Conservation (phyloP, 75 land plant species). For the Chamaecyparis obtusa region DNA sequence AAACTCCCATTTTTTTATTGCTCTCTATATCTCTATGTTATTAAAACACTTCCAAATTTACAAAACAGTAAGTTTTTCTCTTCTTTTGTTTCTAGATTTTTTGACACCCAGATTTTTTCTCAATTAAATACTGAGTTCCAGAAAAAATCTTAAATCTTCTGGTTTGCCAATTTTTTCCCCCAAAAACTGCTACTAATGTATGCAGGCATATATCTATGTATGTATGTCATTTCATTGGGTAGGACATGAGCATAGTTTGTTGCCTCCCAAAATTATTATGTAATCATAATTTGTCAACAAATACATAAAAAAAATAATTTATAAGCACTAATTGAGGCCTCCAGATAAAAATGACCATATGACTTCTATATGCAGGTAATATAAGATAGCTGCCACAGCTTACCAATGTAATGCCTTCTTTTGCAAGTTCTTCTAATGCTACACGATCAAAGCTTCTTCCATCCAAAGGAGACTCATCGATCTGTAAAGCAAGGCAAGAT, state of each 20-base stretch:
- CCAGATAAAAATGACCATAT: neutral
- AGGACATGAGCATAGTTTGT: neutral
- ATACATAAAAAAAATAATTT: neutral
- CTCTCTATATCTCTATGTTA: no score
- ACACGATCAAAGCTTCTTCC: constrained; percentile 41
- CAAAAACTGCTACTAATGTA: no score
- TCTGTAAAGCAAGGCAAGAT: constrained; percentile 22
- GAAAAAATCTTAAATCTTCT: no score
- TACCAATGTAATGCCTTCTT: constrained; percentile 62
- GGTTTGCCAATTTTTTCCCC: no score
- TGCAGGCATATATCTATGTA: no score
- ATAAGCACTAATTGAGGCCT: neutral
- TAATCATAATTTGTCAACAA: neutral
- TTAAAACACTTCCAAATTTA: no score
- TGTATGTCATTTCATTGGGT: neutral
- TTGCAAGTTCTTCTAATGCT: constrained; percentile 41
- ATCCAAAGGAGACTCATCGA: constrained; percentile 51
- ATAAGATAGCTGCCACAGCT: neutral
- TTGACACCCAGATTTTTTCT: no score
- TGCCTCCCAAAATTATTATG: neutral
- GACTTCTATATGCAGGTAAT: neutral
- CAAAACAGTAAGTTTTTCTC: no score
- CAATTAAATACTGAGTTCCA: no score
- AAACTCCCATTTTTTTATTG: no score
- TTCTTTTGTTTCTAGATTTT: no score